Evolutionary conservation across 2,329 filamentous ascomycete species (phyloP), one percentile per base, ranked within the genome.

Genomic region (Nannizzia gypsea): DNA sequence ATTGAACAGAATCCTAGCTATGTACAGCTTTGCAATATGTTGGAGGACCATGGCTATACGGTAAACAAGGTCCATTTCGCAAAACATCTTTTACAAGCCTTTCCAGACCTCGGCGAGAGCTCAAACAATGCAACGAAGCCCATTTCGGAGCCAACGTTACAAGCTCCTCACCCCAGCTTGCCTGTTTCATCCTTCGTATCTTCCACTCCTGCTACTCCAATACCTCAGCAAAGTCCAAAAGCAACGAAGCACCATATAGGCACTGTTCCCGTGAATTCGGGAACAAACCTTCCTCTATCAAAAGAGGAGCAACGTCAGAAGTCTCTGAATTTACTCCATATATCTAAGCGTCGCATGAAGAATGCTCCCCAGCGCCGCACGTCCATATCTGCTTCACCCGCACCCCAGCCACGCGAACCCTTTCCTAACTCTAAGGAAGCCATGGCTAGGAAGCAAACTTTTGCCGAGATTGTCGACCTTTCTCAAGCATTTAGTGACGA

Each of bases 1-100:
- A 71, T 84, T 6, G 72, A 81, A 56, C 66, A 70, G 6, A 82
- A 83, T 63, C 80, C 81, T 1, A 80, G 76, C 1, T 84, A 83
- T 63, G 76, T 78, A 61, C 74, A 80, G 57, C 68, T 84, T 2
- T 84, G 82, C 64, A 75, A 80, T 61, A 71, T 73, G 52, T 68
- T 84, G 3, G 81, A 84, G 62, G 66, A 64, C 1, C 73, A 73
- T 64, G 78, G 77, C 0, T 70, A 82, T 15, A 72, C 68, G 34
- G 71, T 84, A 36, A 78, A 83, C 63, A 73, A 80, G 59, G 76
- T 78, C 4, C 69, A 73, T 0, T 80, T 84, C 64, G 82, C 82
- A 9, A 74, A 78, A 63, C 75, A 74, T 62, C 67, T 84, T 15
- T 72, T 71, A 34, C 67, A 64, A 55, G 65, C 64, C 56, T 66